Evolutionary conservation across 73 alveolate genomes (phyloP).

Genomic region (Paramecium caudatum): DNA sequence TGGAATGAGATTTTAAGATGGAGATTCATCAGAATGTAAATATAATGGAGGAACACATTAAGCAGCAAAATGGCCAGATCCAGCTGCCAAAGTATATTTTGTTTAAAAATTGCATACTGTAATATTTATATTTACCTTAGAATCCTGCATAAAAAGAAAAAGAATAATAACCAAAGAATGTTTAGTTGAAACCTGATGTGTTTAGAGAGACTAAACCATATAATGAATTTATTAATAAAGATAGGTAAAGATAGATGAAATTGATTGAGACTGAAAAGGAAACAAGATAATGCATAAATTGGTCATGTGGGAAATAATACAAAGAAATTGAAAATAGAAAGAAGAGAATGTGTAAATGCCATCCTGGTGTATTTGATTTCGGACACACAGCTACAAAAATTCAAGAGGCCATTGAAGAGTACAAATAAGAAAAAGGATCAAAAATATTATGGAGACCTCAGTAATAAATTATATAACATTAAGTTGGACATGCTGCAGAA

Average conservation of each 20-base stretch:
- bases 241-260: slow-evolving; percentile 78
- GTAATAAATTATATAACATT: slow-evolving; percentile 85
- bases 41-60: slow-evolving; percentile 95
- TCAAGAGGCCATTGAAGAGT: slow-evolving; percentile 81
- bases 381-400: slow-evolving; percentile 95
- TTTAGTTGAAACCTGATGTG: slow-evolving; percentile 78
- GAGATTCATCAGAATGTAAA: slow-evolving; percentile 85
- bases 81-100: slow-evolving; percentile 96
- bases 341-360: slow-evolving; percentile 94
- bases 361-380: slow-evolving; percentile 99
- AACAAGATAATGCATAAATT: slow-evolving; percentile 91
- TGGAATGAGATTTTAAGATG: slow-evolving; percentile 89
- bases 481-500: slow-evolving; percentile 99
- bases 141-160: slow-evolving; percentile 78
- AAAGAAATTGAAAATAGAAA: slow-evolving; percentile 78
- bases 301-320: slow-evolving; percentile 94
- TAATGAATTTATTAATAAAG: slow-evolving; percentile 81
- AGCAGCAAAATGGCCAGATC: slow-evolving; percentile 96
- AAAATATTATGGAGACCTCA: slow-evolving; percentile 94
- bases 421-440: slow-evolving; percentile 82
- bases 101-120: slow-evolving; percentile 83
- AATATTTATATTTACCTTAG: slow-evolving; percentile 76
- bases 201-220: slow-evolving; percentile 82
- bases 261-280: slow-evolving; percentile 83
- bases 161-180: neutral